phyloP scores from a whole-genome alignment of 257 asterid genomes.

The Solanum rostratum region DNA sequence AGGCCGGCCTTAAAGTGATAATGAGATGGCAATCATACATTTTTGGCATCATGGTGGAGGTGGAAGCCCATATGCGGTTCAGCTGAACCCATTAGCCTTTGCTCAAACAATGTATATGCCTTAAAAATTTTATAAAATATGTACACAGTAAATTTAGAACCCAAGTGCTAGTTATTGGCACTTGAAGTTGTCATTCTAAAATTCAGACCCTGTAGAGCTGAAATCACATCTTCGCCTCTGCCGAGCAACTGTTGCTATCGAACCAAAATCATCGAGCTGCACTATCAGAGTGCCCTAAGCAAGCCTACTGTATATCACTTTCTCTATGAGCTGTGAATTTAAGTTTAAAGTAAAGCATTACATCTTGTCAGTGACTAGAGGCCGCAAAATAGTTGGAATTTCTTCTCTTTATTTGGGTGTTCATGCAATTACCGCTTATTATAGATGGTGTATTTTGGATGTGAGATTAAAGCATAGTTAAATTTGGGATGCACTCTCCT shows the following conservation, averaged over 20 bases:
- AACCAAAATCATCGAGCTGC: not conserved
- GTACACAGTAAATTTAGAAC: not conserved
- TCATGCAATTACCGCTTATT: not conserved
- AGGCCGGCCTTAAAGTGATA: not conserved
- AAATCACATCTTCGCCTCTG: not conserved
- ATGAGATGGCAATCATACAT: not conserved
- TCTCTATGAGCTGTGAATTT: not conserved
- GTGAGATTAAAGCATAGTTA: not conserved
- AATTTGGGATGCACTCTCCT: not conserved
- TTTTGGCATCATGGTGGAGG: not conserved
- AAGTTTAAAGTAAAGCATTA: not conserved
- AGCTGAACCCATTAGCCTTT: not conserved
- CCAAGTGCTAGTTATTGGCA: not conserved
- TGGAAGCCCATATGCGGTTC: not conserved
- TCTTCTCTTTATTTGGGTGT: not conserved
- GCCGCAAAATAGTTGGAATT: not conserved
- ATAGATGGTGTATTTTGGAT: not conserved
- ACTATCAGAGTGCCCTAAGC: not conserved
- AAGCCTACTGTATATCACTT: not conserved
- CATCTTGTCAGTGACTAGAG: not conserved
- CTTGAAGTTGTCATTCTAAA: not conserved
- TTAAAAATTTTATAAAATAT: not conserved
- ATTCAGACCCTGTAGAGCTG: not conserved
- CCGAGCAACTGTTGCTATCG: not conserved
- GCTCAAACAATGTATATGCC: not conserved